Percentiles rank a stretch among this genome's conserved stretches.
These are phyloP conservation scores for Talaromyces sp. DNA, from an alignment of 2,329 filamentous ascomycete genomes.

Conservation along the genomic window DNA sequence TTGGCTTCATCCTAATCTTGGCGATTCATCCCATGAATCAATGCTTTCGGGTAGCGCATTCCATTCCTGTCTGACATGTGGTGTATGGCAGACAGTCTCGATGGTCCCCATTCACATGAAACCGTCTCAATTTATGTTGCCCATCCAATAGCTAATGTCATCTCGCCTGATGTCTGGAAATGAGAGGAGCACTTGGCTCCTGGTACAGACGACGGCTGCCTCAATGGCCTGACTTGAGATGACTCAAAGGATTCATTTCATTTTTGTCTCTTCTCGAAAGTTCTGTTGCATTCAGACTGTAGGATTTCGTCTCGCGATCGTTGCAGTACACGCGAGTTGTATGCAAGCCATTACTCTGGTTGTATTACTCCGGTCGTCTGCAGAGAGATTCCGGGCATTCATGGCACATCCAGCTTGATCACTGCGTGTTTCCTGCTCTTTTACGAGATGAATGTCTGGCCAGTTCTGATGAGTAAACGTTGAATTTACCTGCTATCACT, in stretches of 20 bases:
- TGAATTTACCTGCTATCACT: no score
- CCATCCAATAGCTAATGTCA: neutral
- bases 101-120: neutral
- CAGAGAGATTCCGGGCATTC: no score
- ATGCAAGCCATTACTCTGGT: no score
- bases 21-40: neutral
- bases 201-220: neutral
- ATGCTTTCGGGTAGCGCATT: neutral
- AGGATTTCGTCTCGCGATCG: neutral
- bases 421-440: no score
- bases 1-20: neutral
- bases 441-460: no score
- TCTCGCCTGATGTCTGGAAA: neutral
- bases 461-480: no score
- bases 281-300: neutral
- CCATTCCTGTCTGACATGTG: neutral
- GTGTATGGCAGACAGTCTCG: neutral
- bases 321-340: neutral
- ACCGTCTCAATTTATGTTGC: neutral
- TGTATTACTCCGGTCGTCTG: no score
- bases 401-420: no score
- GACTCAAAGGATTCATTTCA: neutral
- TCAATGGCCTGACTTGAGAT: neutral
- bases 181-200: neutral
- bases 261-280: neutral